phyloP scores from a whole-genome alignment of 2,329 filamentous ascomycete genomes.

The Fusarium torreyae region DNA sequence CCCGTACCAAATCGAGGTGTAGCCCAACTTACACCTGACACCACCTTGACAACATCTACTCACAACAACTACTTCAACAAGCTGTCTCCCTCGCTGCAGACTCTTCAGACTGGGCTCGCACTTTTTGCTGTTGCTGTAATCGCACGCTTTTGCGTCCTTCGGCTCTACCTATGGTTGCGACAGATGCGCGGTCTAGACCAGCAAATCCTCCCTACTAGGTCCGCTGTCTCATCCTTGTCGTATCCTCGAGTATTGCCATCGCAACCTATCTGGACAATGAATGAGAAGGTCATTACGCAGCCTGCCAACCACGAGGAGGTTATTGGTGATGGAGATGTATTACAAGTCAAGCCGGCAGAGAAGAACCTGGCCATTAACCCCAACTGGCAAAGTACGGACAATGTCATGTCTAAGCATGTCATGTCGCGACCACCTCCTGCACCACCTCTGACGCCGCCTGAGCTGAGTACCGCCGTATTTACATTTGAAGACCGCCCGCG shows the following conservation, averaged over 20 bases:
- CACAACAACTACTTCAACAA: constrained; percentile 52
- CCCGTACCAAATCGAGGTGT: constrained; percentile 53
- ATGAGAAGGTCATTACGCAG: constrained; percentile 45
- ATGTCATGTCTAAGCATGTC: constrained; percentile 51
- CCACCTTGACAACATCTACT: constrained; percentile 44
- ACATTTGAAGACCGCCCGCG: constrained; percentile 58
- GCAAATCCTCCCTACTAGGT: constrained; percentile 38
- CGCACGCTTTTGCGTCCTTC: constrained; percentile 51
- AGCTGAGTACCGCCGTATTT: constrained; percentile 60
- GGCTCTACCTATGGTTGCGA: constrained; percentile 50
- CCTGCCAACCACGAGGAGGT: constrained; percentile 19
- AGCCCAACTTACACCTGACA: constrained; percentile 52
- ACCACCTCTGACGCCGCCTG: constrained; percentile 65
- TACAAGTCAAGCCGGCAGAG: constrained; percentile 26
- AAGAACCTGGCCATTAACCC: constrained; percentile 48
- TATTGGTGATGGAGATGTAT: constrained; percentile 11
- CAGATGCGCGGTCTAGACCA: constrained; percentile 44
- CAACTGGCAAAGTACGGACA: constrained; percentile 47
- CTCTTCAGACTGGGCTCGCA: constrained; percentile 51
- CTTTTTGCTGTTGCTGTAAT: constrained; percentile 56
- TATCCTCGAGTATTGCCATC: constrained; percentile 39
- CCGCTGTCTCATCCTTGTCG: constrained; percentile 36
- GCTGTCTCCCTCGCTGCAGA: constrained; percentile 51
- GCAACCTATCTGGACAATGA: constrained; percentile 47
- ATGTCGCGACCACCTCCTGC: constrained; percentile 61